Conservation (phyloP, 257 asterid genomes). For the Eustoma russellianum region DNA sequence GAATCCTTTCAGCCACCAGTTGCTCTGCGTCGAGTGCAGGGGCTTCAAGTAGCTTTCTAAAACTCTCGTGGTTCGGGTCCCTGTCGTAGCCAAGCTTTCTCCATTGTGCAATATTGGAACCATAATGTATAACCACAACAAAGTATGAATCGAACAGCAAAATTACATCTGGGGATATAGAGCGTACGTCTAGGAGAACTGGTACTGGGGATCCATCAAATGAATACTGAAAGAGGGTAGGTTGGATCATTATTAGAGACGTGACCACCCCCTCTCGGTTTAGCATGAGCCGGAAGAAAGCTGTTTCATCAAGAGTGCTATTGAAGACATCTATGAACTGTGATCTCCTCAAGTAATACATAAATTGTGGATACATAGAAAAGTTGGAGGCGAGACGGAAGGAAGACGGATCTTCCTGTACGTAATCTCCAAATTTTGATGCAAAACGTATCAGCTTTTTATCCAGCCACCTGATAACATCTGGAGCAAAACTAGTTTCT, state of each 20-base stretch:
- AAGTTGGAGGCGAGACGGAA: slow-evolving; percentile 74
- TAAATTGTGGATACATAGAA: slow-evolving; percentile 84
- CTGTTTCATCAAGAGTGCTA: slow-evolving; percentile 85
- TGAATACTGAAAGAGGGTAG: slow-evolving; percentile 83
- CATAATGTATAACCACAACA: slow-evolving; percentile 72
- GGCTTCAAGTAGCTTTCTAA: slow-evolving; percentile 77
- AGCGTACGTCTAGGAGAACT: slow-evolving; percentile 69
- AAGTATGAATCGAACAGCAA: slow-evolving; percentile 86
- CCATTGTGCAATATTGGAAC: slow-evolving; percentile 88
- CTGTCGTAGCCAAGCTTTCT: slow-evolving; percentile 65
- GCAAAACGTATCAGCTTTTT: slow-evolving; percentile 56
- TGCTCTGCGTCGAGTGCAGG: slow-evolving; percentile 74
- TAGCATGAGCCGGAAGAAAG: slow-evolving; percentile 64
- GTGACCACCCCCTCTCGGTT: slow-evolving; percentile 88
- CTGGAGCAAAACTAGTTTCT: slow-evolving; percentile 31
- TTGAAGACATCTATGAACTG: slow-evolving; percentile 82
- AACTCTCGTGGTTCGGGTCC: slow-evolving; percentile 70
- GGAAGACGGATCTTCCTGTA: slow-evolving; percentile 76
- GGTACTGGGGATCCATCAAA: slow-evolving; percentile 92
- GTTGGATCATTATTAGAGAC: slow-evolving; percentile 88
- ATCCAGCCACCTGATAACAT: slow-evolving; percentile 82
- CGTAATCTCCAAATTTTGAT: slow-evolving; percentile 79
- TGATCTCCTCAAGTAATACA: slow-evolving; percentile 82
- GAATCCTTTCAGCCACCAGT: slow-evolving; percentile 62
- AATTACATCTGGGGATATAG: slow-evolving; percentile 73